These are phyloP conservation scores for Phoma herbarum DNA, from an alignment of 2,329 filamentous ascomycete species.

Conservation along the genomic window DNA sequence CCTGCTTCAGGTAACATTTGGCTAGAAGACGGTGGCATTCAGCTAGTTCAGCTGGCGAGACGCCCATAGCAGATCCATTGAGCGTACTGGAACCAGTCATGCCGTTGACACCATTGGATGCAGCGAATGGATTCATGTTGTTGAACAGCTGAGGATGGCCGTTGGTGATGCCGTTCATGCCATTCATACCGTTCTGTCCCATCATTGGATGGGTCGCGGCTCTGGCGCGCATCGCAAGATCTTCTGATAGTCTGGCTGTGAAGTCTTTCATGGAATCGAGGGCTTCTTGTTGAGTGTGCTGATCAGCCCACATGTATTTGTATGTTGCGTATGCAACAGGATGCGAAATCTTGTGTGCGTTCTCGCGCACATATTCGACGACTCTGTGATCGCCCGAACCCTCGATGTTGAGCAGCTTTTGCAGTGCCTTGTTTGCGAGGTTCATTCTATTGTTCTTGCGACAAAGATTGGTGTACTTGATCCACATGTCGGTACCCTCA, in stretches of 20 bases:
- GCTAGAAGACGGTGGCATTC: constrained; percentile 78
- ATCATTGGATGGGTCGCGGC: constrained; percentile 50
- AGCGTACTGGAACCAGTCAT: constrained; percentile 52
- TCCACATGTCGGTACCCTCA: constrained; percentile 99
- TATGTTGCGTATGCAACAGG: constrained; percentile 95
- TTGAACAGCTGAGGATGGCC: constrained; percentile 47
- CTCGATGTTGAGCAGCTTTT: constrained; percentile 74
- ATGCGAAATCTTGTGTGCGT: constrained; percentile 64
- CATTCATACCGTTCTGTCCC: constrained; percentile 49
- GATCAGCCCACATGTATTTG: constrained; percentile 92
- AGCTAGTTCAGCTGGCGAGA: constrained; percentile 52
- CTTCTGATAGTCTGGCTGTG: constrained; percentile 66
- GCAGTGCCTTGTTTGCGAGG: constrained; percentile 92
- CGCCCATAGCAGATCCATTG: constrained; percentile 35
- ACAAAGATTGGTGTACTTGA: constrained; percentile 98
- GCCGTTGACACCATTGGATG: constrained; percentile 61
- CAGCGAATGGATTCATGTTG: constrained; percentile 50
- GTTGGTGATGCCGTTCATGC: constrained; percentile 56
- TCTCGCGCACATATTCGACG: constrained; percentile 47
- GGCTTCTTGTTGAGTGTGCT: constrained; percentile 48
- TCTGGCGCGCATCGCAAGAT: constrained; percentile 58
- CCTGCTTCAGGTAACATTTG: constrained; percentile 94
- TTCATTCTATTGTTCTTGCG: constrained; percentile 95
- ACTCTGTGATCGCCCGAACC: constrained; percentile 40
- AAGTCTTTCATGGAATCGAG: constrained; percentile 70